These are phyloP conservation scores for Hyphodiscus hymeniophilus DNA, from an alignment of 495 filamentous ascomycete species.

Conservation along the genomic window DNA sequence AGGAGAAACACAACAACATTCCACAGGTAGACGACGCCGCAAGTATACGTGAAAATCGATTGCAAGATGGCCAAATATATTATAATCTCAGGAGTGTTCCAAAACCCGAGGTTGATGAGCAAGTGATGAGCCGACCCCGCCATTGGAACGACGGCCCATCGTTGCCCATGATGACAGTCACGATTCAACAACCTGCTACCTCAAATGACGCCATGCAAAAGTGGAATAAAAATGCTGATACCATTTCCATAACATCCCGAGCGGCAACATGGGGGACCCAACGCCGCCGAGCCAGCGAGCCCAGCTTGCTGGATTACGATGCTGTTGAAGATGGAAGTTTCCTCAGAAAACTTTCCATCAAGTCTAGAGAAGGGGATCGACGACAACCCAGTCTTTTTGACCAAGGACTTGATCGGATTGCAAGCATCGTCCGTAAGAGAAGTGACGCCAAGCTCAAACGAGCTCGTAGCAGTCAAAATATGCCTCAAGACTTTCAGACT, in stretches of 20 bases:
- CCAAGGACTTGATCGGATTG: slow-evolving; percentile 26
- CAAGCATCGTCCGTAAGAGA: slow-evolving; percentile 48
- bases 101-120: slow-evolving; percentile 33
- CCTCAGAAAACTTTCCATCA: slow-evolving; percentile 53
- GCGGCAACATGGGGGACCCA: slow-evolving; percentile 68
- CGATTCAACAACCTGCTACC: slow-evolving; percentile 32
- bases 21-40: slow-evolving; percentile 15
- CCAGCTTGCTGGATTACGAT: slow-evolving; percentile 48
- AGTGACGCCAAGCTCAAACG: slow-evolving; percentile 42
- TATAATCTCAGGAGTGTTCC: slow-evolving; percentile 27
- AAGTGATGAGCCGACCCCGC: slow-evolving; percentile 34
- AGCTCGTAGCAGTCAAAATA: slow-evolving; percentile 20
- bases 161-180: slow-evolving; percentile 30
- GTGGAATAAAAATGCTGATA: slow-evolving; percentile 40
- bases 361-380: slow-evolving; percentile 24
- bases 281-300: slow-evolving; percentile 49
- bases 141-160: slow-evolving; percentile 40
- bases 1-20: slow-evolving; percentile 11
- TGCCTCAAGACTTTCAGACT: slow-evolving; percentile 25
- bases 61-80: slow-evolving; percentile 39
- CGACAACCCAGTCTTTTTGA: slow-evolving; percentile 35
- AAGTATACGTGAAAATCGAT: slow-evolving; percentile 29
- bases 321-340: slow-evolving; percentile 49
- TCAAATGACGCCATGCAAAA: slow-evolving; percentile 43
- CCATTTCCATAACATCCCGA: slow-evolving; percentile 48